Base-by-base conservation (phyloP, 2,329 filamentous ascomycete genomes). In the Aspergillus sojae region DNA sequence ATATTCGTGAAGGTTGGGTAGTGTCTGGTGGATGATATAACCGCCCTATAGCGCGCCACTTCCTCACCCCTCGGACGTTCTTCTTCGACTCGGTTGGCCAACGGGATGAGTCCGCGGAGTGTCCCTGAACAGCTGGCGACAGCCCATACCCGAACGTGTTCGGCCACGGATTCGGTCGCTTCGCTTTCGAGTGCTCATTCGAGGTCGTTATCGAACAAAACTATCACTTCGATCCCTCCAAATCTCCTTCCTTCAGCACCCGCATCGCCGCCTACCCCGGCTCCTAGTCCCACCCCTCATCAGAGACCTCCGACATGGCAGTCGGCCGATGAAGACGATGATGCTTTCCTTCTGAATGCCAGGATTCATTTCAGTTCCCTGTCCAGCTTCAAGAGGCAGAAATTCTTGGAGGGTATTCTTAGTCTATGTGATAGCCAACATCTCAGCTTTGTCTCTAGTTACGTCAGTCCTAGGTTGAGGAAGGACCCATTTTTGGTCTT, bases 401-500 rank as follows among this genome's bases (percentile, higher is more conserved):
- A 91, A 45, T 87, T 96, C 71, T 82, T 99, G 63, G 92, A 92
- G 57, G 94, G 97, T 75, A 83, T 99, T 62, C 83, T 99, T 68
- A 96, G 96, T 73, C 86, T 97, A 70, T 99, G 95, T 81, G 96
- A 96, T 70, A 97, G 92, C 72, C 93, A 96, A 74, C 91, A 96
- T 77, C 84, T 99, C 69, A 97, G 93, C 79, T 98, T 97, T 75
- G 94, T 99, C 23, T 93, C 96, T 70, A 93, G 96, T 76, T 96
- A 97, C 78, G 94, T 99, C 70, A 94, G 93, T 76, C 95, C 95
- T 32, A 82, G 96, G 66, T 81, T 99, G 67, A 97, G 97, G 80
- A 97, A 97, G 78, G 95, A 99, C 76, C 95, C 95, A 0, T 98
- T 99, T 73, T 92, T 90, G 57, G 91, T 91, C 62, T 85, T 99